Percentiles rank a stretch among this genome's conserved stretches.
phyloP scores from a whole-genome alignment of 2,329 filamentous ascomycete species.

The Domatiomyces globalis region DNA sequence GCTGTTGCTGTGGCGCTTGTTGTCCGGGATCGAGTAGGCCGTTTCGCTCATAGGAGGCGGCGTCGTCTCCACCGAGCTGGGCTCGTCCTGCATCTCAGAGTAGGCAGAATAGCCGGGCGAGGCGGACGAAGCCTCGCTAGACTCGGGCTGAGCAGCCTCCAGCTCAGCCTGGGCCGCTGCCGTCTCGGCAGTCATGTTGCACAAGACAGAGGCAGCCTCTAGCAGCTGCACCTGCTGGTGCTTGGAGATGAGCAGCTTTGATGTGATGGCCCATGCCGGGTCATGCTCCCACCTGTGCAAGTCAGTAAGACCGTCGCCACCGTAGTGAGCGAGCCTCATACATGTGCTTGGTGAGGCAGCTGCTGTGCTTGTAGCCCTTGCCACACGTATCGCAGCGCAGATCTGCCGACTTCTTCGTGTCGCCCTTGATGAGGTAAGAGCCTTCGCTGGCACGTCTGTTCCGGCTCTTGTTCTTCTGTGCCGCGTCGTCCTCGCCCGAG shows the following conservation, averaged over 20 bases:
- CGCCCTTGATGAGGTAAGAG: constrained; percentile 64
- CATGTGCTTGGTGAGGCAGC: constrained; percentile 99
- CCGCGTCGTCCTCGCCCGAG: constrained; percentile 31
- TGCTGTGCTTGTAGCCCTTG: constrained; percentile 99
- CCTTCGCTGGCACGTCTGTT: constrained; percentile 67
- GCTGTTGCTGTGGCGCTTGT: constrained; percentile 43
- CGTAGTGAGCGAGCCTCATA: constrained; percentile 46
- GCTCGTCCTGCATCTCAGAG: constrained; percentile 58
- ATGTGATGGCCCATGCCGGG: constrained; percentile 92
- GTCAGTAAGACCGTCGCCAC: constrained; percentile 20
- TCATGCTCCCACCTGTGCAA: constrained; percentile 89
- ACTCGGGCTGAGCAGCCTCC: constrained; percentile 51
- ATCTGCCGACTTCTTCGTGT: constrained; percentile 69
- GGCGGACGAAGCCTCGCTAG: constrained; percentile 67
- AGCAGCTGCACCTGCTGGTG: constrained; percentile 97
- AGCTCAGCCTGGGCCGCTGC: constrained; percentile 51
- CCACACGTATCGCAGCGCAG: constrained; percentile 95
- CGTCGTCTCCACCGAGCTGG: constrained; percentile 83
- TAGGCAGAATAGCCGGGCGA: constrained; percentile 71
- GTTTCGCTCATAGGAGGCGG: constrained; percentile 67
- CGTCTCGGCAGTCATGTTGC: constrained; percentile 66
- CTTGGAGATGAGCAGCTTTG: constrained; percentile 96
- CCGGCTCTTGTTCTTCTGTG: constrained; percentile 37
- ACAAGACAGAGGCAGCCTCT: constrained; percentile 89
- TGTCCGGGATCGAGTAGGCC: constrained; percentile 40